phyloP scores from a whole-genome alignment of 257 asterid species.

The Fraxinus cuspidata region DNA sequence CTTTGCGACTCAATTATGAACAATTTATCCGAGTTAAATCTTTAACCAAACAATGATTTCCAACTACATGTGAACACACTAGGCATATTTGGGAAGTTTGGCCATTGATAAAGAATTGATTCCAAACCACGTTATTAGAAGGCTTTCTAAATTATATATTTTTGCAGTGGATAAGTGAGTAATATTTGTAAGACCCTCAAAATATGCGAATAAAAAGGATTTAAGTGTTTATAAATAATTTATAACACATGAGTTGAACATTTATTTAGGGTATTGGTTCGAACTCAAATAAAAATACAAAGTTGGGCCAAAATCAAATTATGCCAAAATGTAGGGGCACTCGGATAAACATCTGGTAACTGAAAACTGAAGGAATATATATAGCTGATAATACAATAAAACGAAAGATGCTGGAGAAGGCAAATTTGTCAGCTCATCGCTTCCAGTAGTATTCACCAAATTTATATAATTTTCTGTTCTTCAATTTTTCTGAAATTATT shows the following conservation, averaged over 20 bases:
- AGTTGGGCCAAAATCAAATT: not conserved
- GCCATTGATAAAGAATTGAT: too few relatives aligned
- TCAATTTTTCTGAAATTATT: conserved; percentile 26
- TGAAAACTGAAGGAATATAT: conserved; percentile 2
- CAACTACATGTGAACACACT: too few relatives aligned
- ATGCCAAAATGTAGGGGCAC: not conserved
- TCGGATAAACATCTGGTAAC: not conserved
- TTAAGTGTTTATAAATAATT: too few relatives aligned
- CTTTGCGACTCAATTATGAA: too few relatives aligned
- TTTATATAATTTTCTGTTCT: conserved; percentile 9
- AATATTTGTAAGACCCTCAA: too few relatives aligned
- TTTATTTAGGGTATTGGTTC: not conserved
- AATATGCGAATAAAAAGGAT: too few relatives aligned
- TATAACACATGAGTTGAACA: too few relatives aligned
- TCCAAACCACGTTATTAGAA: too few relatives aligned
- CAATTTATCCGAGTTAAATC: not conserved
- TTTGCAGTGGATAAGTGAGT: too few relatives aligned
- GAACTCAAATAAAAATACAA: not conserved
- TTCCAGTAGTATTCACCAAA: conserved; percentile 23
- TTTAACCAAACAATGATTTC: too few relatives aligned
- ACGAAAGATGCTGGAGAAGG: conserved; percentile 24
- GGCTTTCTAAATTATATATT: too few relatives aligned
- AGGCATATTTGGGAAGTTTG: too few relatives aligned
- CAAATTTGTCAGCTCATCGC: conserved; percentile 30
- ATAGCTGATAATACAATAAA: conserved; percentile 12